Evolutionary conservation across 805 yeast species (phyloP), one percentile per base, ranked within the genome.

Genomic region (Wickerhamiella lipophila): DNA sequence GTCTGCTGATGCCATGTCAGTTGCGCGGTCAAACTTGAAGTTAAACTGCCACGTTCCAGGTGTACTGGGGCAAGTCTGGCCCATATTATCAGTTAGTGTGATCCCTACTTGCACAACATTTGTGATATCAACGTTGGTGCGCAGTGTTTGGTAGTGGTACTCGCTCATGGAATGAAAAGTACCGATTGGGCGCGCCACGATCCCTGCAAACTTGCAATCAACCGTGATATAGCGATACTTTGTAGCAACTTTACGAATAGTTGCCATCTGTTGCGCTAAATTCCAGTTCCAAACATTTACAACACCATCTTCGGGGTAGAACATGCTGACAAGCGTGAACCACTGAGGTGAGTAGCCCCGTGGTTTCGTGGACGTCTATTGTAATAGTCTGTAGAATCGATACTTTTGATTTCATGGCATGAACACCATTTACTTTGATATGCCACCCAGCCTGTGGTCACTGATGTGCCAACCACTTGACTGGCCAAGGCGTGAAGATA

Each of bases 1-100:
- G 57, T 88, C 97, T 49, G 78, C 78, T 19, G 89, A 81, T 55
- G 78, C 84, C 96, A 92, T 89, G 60, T 86, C 92, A 18, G 54
- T 53, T 34, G 74, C 70, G 32, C 83, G 67, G 64, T 83, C 88
- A 64, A 87, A 92, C 55, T 74, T 71, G 68, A 92, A 87, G 64
- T 92, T 92, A 68, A 92, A 88, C 63, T 89, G 96, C 96, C 96
- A 92, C n/a, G 96, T 85, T 3, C 82, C 76, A 29, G 80, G 75
- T 19, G 73, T 72, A 54, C 69, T 69, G 55, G 78, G 82, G 1
- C 88, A 88, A 50, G 76, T 77, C 51, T 75, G 77, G 12, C 89
- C 92, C 48, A 71, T 71, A 40, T 71, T 69, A 61, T 83, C 92
- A 49, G 84, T 71, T 21, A 86, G 64, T 0, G 94, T 79, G 38